phyloP scores from a whole-genome alignment of 768 basidiomycete species.

The Inosperma sp. region DNA sequence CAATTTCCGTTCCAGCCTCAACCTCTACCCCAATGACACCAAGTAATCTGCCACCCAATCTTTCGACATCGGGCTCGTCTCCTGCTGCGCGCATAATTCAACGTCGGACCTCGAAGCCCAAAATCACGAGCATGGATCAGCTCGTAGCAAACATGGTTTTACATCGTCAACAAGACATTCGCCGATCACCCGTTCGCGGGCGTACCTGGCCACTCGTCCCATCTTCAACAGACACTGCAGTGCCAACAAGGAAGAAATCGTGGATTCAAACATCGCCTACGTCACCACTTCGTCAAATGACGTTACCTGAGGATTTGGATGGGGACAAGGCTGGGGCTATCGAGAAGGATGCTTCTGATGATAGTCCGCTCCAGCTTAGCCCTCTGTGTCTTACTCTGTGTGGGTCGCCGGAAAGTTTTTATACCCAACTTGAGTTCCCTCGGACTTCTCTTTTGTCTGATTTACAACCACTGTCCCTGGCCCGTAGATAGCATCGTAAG shows the following conservation, averaged over 20 bases:
- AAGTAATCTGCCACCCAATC: not conserved
- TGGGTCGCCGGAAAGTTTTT: constrained; percentile 16
- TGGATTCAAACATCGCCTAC: constrained; percentile 16
- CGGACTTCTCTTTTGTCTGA: not conserved
- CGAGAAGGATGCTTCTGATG: constrained; percentile 6
- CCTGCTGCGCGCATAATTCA: constrained; percentile 3
- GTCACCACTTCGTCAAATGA: constrained; percentile 21
- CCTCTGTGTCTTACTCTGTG: constrained; percentile 13
- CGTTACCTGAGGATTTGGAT: constrained; percentile 14
- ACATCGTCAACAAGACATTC: constrained; percentile 24
- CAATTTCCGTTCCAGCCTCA: not conserved
- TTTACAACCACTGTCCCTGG: too few relatives aligned
- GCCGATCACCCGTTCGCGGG: constrained; percentile 9
- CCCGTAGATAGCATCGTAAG: too few relatives aligned
- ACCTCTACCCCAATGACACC: not conserved
- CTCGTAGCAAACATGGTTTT: constrained; percentile 40
- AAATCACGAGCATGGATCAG: constrained; percentile 33
- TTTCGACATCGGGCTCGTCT: constrained; percentile 1
- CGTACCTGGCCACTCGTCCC: constrained; percentile 12
- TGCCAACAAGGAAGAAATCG: not conserved
- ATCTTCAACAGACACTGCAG: not conserved
- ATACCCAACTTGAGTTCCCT: constrained; percentile 5
- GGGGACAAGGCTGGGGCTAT: constrained; percentile 1
- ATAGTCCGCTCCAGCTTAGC: constrained; percentile 17
- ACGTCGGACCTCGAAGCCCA: constrained; percentile 15